Evolutionary conservation across 1,139 yeast genomes (phyloP).

Genomic region (Maudiozyma humilis): DNA sequence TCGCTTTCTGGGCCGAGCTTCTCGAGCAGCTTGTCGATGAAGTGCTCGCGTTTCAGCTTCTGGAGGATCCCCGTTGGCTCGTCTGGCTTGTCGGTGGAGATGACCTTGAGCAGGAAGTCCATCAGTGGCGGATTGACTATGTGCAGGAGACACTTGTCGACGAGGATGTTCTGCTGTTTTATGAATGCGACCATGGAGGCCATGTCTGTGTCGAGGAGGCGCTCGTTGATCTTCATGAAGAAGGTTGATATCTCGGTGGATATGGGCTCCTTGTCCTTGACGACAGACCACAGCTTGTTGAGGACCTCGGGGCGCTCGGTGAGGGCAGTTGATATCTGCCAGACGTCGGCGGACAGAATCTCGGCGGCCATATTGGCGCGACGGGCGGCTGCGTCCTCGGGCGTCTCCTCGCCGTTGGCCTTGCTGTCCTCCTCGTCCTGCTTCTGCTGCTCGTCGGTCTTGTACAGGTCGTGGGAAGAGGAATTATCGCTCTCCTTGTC

Average conservation of each 20-base stretch:
- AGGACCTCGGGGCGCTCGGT: slow-evolving; percentile 66
- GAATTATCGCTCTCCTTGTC: slow-evolving; percentile 9
- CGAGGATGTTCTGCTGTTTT: slow-evolving; percentile 43
- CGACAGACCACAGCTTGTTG: slow-evolving; percentile 67
- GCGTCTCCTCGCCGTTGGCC: slow-evolving; percentile 29
- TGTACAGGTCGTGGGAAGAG: slow-evolving; percentile 17
- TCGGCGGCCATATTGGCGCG: slow-evolving; percentile 88
- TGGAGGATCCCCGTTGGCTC: slow-evolving; percentile 57
- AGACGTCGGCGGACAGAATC: slow-evolving; percentile 81
- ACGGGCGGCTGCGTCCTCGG: slow-evolving; percentile 51
- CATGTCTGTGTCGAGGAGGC: slow-evolving; percentile 79
- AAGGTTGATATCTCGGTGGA: slow-evolving; percentile 74
- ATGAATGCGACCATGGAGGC: slow-evolving; percentile 68
- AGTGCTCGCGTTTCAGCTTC: slow-evolving; percentile 41
- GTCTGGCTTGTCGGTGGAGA: slow-evolving; percentile 59
- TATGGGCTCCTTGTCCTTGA: slow-evolving; percentile 57
- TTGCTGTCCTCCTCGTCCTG: slow-evolving; percentile 2
- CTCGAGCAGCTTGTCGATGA: slow-evolving; percentile 46
- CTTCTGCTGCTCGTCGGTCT: slow-evolving; percentile 33
- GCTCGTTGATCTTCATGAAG: slow-evolving; percentile 92
- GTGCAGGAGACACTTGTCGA: slow-evolving; percentile 46
- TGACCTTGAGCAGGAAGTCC: slow-evolving; percentile 58
- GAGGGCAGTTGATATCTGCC: slow-evolving; percentile 89
- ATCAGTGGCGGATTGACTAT: slow-evolving; percentile 61
- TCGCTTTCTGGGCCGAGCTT: slow-evolving; percentile 41